phyloP scores from a whole-genome alignment of 129 eudicot genomes.

The Flaveria linearis region DNA sequence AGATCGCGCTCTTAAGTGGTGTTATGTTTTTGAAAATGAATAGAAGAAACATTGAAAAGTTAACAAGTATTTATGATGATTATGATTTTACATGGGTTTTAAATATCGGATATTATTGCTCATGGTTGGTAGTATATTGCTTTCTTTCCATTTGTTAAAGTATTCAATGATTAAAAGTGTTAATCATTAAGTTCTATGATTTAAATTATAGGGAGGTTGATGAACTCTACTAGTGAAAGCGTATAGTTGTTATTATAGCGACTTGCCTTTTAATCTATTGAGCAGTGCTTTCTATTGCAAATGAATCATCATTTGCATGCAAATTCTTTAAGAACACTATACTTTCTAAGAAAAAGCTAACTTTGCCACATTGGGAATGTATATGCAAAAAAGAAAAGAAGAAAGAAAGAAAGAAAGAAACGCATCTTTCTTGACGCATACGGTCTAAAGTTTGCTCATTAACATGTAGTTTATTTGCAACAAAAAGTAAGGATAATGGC shows the following conservation, averaged over 20 bases:
- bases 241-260: constrained; percentile 3
- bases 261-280: not conserved
- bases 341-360: constrained; percentile 1
- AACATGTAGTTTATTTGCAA: not conserved
- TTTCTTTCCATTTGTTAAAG: not conserved
- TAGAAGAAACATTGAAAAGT: not conserved
- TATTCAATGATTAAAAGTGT: not conserved
- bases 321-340: not conserved
- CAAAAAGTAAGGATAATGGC: not conserved
- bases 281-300: not conserved
- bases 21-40: not conserved
- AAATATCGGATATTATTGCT: not conserved
- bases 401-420: not conserved
- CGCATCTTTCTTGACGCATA: not conserved
- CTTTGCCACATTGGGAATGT: not conserved
- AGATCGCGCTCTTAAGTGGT: not conserved
- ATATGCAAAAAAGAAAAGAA: not conserved
- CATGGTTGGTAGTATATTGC: not conserved
- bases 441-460: constrained; percentile 1
- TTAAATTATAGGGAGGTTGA: constrained; percentile 2
- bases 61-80: not conserved
- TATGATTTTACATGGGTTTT: not conserved
- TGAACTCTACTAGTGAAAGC: constrained; percentile 10
- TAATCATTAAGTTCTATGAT: constrained; percentile 1
- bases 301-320: not conserved